These are phyloP conservation scores for Fallopia convolvulus DNA, from an alignment of 148 eudicot genomes.

Conservation along the genomic window DNA sequence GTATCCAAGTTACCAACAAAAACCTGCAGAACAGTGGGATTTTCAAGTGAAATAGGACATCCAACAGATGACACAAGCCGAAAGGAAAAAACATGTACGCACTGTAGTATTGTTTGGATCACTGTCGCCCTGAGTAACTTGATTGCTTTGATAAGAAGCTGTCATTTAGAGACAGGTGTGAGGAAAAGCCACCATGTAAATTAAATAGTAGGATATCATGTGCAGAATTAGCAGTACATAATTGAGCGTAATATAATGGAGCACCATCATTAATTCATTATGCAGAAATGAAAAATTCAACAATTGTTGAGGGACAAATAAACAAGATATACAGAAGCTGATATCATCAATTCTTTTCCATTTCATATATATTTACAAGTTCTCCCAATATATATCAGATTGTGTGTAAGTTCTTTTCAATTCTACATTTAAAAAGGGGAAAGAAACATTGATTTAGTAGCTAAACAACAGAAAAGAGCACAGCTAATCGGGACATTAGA, in stretches of 20 bases:
- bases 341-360: not conserved
- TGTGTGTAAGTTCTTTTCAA: not conserved
- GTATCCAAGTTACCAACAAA: constrained; percentile 89
- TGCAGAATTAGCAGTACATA: not conserved
- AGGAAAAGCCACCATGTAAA: not conserved
- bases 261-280: not conserved
- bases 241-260: not conserved
- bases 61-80: constrained; percentile 2
- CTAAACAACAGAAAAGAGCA: not conserved
- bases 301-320: not conserved
- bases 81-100: constrained; percentile 27
- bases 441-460: not conserved
- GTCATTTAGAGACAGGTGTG: constrained; percentile 23
- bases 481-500: not conserved
- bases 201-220: not conserved
- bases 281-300: not conserved
- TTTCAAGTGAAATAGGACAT: constrained; percentile 8
- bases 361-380: not conserved
- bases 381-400: not conserved
- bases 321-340: not conserved
- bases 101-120: constrained; percentile 96
- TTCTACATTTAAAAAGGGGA: not conserved
- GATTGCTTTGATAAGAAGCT: constrained; percentile 69
- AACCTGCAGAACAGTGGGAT: constrained; percentile 36
- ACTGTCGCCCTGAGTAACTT: constrained; percentile 68